phyloP scores from a whole-genome alignment of 1,284 basidiomycete species.

The Pyrrhoderma noxium region DNA sequence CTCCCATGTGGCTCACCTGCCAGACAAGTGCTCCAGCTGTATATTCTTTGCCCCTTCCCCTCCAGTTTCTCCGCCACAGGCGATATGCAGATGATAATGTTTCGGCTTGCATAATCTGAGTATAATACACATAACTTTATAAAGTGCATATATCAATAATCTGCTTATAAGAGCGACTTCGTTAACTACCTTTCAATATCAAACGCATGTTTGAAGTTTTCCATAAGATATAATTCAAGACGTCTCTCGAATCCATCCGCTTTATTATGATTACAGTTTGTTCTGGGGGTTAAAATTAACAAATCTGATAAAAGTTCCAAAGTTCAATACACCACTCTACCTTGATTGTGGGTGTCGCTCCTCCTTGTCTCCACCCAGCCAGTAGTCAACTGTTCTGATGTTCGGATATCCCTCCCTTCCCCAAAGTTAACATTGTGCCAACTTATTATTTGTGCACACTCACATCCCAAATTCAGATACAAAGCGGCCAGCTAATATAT shows the following conservation, averaged over 20 bases:
- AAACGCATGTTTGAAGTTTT: constrained; percentile 86
- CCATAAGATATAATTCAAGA: constrained; percentile 78
- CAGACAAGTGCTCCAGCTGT: constrained; percentile 75
- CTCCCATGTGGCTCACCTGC: constrained; percentile 56
- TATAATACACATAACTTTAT: constrained; percentile 67
- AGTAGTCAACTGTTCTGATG: constrained; percentile 78
- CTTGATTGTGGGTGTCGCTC: constrained; percentile 85
- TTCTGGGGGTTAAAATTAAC: constrained; percentile 32
- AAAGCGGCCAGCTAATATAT: constrained; percentile 76
- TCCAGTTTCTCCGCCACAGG: constrained; percentile 73
- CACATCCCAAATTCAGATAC: constrained; percentile 88
- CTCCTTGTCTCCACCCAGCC: constrained; percentile 60
- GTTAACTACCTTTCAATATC: constrained; percentile 67
- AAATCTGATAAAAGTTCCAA: constrained; percentile 24
- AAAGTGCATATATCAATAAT: not conserved
- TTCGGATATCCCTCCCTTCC: constrained; percentile 76
- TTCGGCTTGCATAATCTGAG: constrained; percentile 81
- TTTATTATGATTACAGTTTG: constrained; percentile 81
- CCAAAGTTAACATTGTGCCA: not conserved
- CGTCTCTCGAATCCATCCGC: constrained; percentile 82
- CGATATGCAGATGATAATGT: constrained; percentile 68
- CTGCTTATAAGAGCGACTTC: not conserved
- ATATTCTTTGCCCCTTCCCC: constrained; percentile 60
- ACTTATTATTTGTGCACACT: constrained; percentile 23
- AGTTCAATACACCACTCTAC: constrained; percentile 30